Percentiles rank a stretch among this genome's conserved stretches.
Evolutionary conservation across 345 rosid genomes (phyloP).

Genomic region (Aethionema arabicum): DNA sequence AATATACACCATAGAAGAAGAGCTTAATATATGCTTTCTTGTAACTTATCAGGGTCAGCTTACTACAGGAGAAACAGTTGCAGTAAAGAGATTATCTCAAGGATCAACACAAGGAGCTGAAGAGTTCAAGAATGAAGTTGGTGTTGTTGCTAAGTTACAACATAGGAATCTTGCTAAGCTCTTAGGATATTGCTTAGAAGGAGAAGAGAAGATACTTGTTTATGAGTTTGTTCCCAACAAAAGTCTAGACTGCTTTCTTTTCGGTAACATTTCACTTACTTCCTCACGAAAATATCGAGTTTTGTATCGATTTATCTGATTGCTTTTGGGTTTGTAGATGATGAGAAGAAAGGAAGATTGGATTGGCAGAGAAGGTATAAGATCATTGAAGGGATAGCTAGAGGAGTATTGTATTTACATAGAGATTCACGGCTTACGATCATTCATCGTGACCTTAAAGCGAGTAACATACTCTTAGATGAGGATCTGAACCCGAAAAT

Average conservation of each 20-base stretch:
- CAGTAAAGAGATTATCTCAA: conserved; percentile 49
- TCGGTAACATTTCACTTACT: conserved; percentile 36
- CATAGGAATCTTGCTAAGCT: conserved; percentile 54
- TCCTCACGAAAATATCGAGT: conserved; percentile 1
- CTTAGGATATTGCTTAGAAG: conserved; percentile 49
- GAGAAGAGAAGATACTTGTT: conserved; percentile 48
- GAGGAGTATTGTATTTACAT: conserved; percentile 57
- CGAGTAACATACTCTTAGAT: conserved; percentile 46
- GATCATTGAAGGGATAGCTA: conserved; percentile 54
- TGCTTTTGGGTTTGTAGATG: conserved; percentile 31
- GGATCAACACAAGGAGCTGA: conserved; percentile 48
- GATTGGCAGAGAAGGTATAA: conserved; percentile 51
- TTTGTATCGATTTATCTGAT: neutral
- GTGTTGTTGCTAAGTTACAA: conserved; percentile 47
- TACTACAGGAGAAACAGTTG: conserved; percentile 40
- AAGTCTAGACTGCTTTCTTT: conserved; percentile 49
- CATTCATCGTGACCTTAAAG: conserved; percentile 58
- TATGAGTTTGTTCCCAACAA: conserved; percentile 52
- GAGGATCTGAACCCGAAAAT: conserved; percentile 42
- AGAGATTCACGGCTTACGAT: conserved; percentile 49
- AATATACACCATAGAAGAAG: neutral
- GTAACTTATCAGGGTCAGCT: conserved; percentile 34
- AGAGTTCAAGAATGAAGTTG: conserved; percentile 57
- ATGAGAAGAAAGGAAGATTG: conserved; percentile 33
- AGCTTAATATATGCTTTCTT: neutral